Conservation (phyloP, 2,329 filamentous ascomycete species). For the Moelleriella libera region DNA sequence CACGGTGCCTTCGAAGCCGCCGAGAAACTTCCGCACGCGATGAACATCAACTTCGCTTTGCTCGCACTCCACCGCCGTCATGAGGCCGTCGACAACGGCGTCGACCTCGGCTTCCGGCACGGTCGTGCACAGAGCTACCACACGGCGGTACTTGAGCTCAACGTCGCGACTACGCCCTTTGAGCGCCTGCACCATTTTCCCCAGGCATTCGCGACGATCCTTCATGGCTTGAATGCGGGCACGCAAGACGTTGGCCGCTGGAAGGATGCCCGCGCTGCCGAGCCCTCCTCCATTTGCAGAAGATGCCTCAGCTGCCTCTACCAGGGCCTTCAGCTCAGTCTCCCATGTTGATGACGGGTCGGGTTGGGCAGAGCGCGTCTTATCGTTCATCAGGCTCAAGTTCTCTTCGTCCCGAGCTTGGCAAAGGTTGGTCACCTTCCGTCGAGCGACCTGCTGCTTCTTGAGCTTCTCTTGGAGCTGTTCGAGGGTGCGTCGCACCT, state of each 20-base stretch:
- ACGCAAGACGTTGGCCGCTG: constrained; percentile 45
- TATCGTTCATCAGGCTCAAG: constrained; percentile 27
- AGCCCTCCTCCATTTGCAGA: constrained; percentile 18
- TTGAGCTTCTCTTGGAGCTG: constrained; percentile 50
- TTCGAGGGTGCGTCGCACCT: constrained; percentile 62
- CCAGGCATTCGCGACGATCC: constrained; percentile 51
- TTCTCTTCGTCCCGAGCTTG: constrained; percentile 61
- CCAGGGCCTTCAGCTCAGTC: constrained; percentile 33
- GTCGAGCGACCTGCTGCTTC: constrained; percentile 49
- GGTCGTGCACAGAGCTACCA: constrained; percentile 76
- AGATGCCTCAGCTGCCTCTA: constrained; percentile 26
- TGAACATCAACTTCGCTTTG: constrained; percentile 60
- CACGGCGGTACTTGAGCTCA: constrained; percentile 75
- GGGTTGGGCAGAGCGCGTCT: constrained; percentile 23
- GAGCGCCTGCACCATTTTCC: constrained; percentile 54
- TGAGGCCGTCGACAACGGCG: constrained; percentile 60
- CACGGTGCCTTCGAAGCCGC: constrained; percentile 56
- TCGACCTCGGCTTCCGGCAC: constrained; percentile 71
- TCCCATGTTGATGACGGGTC: constrained; percentile 38
- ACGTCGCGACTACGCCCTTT: constrained; percentile 71
- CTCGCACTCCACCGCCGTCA: constrained; percentile 84
- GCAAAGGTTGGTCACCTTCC: constrained; percentile 67
- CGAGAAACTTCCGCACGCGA: constrained; percentile 64
- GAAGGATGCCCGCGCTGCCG: constrained; percentile 30
- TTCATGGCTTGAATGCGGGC: constrained; percentile 59